A percentile compares a stretch with the other conserved stretches of the same genome.
phyloP scores from a whole-genome alignment of 305 asterid species.

The Salvia sclarea region DNA sequence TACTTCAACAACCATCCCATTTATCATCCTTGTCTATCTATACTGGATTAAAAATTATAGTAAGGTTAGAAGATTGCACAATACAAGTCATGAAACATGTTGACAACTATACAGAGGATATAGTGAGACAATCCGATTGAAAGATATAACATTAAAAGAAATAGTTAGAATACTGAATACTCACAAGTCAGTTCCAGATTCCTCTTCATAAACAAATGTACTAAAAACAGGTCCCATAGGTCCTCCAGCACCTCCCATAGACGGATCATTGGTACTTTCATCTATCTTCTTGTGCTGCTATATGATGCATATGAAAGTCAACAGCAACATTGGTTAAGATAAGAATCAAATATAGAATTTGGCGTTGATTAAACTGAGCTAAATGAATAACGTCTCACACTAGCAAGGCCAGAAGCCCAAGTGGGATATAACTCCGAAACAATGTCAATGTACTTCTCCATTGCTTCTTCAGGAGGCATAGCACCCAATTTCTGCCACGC shows the following conservation, averaged over 20 bases:
- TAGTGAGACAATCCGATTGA: constrained; percentile 1
- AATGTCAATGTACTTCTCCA: constrained; percentile 84
- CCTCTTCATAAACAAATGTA: constrained; percentile 69
- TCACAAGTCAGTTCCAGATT: constrained; percentile 71
- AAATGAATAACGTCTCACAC: constrained; percentile 54
- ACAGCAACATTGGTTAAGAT: constrained; percentile 16
- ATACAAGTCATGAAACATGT: background rate
- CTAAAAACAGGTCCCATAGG: constrained; percentile 98
- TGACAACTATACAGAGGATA: constrained; percentile 17
- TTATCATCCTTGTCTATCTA: background rate
- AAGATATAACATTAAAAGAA: constrained; percentile 8
- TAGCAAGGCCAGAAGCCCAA: constrained; percentile 68
- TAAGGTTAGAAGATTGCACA: constrained; percentile 4
- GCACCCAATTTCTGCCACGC: constrained; percentile 95
- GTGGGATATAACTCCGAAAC: constrained; percentile 80
- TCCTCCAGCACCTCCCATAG: constrained; percentile 57
- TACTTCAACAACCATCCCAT: background rate
- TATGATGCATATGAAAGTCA: constrained; percentile 9
- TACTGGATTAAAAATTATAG: background rate
- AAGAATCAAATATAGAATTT: background rate
- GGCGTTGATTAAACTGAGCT: constrained; percentile 9
- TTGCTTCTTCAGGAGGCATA: constrained; percentile 98
- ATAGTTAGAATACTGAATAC: constrained; percentile 56
- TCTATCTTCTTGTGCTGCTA: constrained; percentile 49
- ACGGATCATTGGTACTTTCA: constrained; percentile 43